These are phyloP conservation scores for Voacanga thouarsii DNA, from an alignment of 257 asterid genomes.

Conservation along the genomic window DNA sequence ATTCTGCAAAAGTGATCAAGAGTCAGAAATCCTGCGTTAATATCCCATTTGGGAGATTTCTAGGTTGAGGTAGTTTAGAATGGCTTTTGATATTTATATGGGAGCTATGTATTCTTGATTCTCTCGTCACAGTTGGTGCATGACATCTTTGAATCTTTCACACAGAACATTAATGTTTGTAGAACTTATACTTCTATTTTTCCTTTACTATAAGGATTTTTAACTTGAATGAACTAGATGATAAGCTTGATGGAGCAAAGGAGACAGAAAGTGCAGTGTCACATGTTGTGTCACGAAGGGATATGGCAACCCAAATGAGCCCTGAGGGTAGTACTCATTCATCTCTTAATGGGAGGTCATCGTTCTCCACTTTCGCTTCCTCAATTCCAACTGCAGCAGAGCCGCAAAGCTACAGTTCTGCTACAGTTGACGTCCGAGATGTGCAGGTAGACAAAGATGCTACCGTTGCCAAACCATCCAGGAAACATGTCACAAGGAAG, in stretches of 20 bases:
- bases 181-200: not conserved
- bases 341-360: constrained; percentile 19
- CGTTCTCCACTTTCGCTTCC: constrained; percentile 39
- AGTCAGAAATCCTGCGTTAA: not conserved
- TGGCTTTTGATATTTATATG: not conserved
- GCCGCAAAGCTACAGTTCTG: constrained; percentile 21
- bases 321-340: constrained; percentile 59
- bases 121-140: not conserved
- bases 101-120: not conserved
- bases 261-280: constrained; percentile 40
- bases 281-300: constrained; percentile 50
- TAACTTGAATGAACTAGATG: constrained; percentile 38
- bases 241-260: constrained; percentile 20
- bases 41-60: not conserved
- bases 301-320: constrained; percentile 96
- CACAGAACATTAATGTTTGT: not conserved
- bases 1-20: not conserved
- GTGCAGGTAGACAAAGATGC: constrained; percentile 73
- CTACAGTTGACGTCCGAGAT: constrained; percentile 64
- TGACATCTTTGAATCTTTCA: not conserved
- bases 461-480: constrained; percentile 34
- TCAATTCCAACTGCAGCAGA: constrained; percentile 30
- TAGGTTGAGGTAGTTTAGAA: not conserved
- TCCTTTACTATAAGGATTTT: not conserved
- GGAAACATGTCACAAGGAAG: constrained; percentile 33